Evolutionary conservation across 345 rosid species (phyloP).

Genomic region (Pugionium dolabratum): DNA sequence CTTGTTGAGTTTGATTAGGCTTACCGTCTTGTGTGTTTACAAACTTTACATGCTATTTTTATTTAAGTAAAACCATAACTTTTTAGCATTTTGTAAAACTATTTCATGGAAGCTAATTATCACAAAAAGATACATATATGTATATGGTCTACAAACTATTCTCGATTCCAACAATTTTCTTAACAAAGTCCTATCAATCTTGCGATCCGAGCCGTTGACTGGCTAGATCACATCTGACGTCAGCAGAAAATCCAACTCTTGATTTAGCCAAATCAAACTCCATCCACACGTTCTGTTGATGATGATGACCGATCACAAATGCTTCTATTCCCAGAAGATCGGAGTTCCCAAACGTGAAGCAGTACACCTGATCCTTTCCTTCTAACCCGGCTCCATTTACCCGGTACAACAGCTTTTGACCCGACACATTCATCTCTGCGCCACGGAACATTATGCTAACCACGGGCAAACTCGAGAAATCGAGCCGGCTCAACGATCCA

Average conservation of each 20-base stretch:
- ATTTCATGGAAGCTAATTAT: too few species aligned
- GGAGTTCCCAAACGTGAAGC: slow-evolving; percentile 82
- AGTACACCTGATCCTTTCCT: slow-evolving; percentile 61
- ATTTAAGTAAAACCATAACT: too few species aligned
- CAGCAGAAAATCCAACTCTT: slow-evolving; percentile 73
- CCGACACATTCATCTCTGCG: slow-evolving; percentile 69
- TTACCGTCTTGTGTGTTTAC: too few species aligned
- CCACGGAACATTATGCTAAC: slow-evolving; percentile 62
- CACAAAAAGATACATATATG: too few species aligned
- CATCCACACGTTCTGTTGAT: slow-evolving; percentile 84
- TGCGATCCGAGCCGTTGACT: slow-evolving; percentile 51
- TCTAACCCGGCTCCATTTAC: slow-evolving; percentile 59
- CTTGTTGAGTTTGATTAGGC: too few species aligned
- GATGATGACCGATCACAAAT: slow-evolving; percentile 77
- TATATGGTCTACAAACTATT: slow-evolving; percentile 5
- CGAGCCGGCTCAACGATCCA: slow-evolving; percentile 27
- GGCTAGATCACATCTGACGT: slow-evolving; percentile 63
- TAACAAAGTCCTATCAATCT: slow-evolving; percentile 2
- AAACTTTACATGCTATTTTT: too few species aligned
- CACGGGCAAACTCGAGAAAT: slow-evolving; percentile 45
- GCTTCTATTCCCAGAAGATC: slow-evolving; percentile 70
- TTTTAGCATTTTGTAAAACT: neutral
- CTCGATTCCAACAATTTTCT: neutral
- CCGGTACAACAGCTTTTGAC: slow-evolving; percentile 54
- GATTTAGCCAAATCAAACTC: slow-evolving; percentile 73